A percentile compares a stretch with the other conserved stretches of the same genome.
These are phyloP conservation scores for Colletotrichum higginsianum DNA, from an alignment of 2,329 filamentous ascomycete species.

Conservation along the genomic window DNA sequence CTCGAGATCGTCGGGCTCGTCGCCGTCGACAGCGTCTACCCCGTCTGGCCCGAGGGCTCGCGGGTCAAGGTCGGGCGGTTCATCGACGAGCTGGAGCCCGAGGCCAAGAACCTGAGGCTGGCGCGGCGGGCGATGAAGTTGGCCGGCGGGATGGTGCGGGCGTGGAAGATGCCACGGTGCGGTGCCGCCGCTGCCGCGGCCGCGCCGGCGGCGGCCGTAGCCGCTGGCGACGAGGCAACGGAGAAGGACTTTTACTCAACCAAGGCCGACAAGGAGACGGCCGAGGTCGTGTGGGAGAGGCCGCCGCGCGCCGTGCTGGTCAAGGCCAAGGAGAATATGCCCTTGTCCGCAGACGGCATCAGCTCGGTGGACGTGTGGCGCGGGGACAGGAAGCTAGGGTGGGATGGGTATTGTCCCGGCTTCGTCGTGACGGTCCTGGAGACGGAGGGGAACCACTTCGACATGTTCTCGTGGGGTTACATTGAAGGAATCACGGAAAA, in stretches of 20 bases:
- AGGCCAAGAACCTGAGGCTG: constrained; percentile 53
- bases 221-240: not conserved
- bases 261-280: constrained; percentile 35
- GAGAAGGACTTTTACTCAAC: constrained; percentile 24
- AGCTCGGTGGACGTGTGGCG: constrained; percentile 62
- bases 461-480: constrained; percentile 56
- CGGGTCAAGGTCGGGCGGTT: constrained; percentile 33
- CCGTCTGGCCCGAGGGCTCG: constrained; percentile 44
- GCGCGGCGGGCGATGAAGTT: constrained; percentile 59
- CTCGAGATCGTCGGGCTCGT: constrained; percentile 65
- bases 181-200: no score
- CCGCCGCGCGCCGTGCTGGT: constrained; percentile 62
- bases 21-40: constrained; percentile 67
- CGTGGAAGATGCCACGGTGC: constrained; percentile 59
- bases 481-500: constrained; percentile 47
- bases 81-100: constrained; percentile 48
- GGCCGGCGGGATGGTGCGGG: constrained; percentile 56
- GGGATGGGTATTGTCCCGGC: constrained; percentile 61
- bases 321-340: constrained; percentile 59
- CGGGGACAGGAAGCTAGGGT: constrained; percentile 60
- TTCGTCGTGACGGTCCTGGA: constrained; percentile 63
- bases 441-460: constrained; percentile 67
- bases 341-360: constrained; percentile 48
- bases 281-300: constrained; percentile 43
- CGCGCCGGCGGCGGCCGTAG: not conserved